Evolutionary conservation across 2,329 filamentous ascomycete species (phyloP), one percentile per base, ranked within the genome.

Genomic region (Corinectria fuckeliana): DNA sequence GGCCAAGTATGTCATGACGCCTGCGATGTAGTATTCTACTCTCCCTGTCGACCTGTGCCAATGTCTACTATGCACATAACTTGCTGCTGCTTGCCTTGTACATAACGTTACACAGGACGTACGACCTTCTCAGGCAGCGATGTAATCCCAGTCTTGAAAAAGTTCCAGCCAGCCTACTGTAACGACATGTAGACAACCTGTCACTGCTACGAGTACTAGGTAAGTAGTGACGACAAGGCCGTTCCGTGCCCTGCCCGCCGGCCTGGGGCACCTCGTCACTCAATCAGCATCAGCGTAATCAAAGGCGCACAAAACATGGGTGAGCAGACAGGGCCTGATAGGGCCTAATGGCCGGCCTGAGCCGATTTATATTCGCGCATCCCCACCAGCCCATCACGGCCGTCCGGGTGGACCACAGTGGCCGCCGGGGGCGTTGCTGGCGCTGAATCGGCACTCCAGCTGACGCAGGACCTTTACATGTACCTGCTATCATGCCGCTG

Each of bases 311-410:
- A 63, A 52, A 53, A 54, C 50, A 52, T 47, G 56, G 50, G 18
- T 52, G 26, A 49, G 34, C 39, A 34, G 56, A 49, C 50, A 58
- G 41, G 59, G 47, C 55, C 56, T 50, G 56, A 55, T 34, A 58
- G 41, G 59, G 48, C 58, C 52, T 56, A 49, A 48, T 52, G 28
- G 60, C 57, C 42, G 51, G 55, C 51, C 58, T 63, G 56, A 69
- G 68, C 69, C 72, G 70, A 72, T 62, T 69, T 69, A 74, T 74
- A 74, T 75, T 75, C 72, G 72, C 71, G 72, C 72, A 74, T 68
- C 71, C 65, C 73, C 72, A 74, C 72, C 65, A 50, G 32, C 52
- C 61, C 58, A 63, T 70, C 57, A 70, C 56, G 61, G 66, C 57
- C 45, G 38, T 61, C 50, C 59, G 62, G 66, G 45, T 58, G 58